A percentile compares a stretch with the other conserved stretches of the same genome.
phyloP scores from a whole-genome alignment of 805 yeast genomes.

The Torulaspora gathmanii region DNA sequence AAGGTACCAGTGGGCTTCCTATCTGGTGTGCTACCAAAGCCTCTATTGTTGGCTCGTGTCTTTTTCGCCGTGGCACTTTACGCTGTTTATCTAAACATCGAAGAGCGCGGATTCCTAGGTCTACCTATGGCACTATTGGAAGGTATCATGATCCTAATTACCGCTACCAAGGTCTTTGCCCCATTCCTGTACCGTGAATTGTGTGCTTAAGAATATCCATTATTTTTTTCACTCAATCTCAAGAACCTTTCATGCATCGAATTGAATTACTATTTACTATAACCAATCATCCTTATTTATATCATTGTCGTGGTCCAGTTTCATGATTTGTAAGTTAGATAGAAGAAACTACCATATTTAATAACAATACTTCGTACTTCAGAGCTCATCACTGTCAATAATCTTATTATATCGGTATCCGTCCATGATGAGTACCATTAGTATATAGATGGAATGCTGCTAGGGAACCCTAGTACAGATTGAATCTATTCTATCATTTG shows the following conservation, averaged over 20 bases:
- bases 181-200: constrained; percentile 65
- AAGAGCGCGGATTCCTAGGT: constrained; percentile 57
- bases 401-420: neutral
- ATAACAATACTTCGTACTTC: neutral
- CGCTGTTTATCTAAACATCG: constrained; percentile 65
- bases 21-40: constrained; percentile 75
- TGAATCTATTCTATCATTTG: neutral
- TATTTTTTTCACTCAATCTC: neutral
- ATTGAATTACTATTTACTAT: neutral
- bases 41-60: constrained; percentile 70
- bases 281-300: constrained; percentile 4
- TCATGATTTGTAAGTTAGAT: constrained; percentile 7
- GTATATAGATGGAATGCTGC: no score
- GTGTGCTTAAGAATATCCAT: constrained; percentile 25
- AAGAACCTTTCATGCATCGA: neutral
- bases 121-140: constrained; percentile 70
- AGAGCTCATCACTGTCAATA: neutral
- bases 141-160: constrained; percentile 58
- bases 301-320: constrained; percentile 6
- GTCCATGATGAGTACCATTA: constrained; percentile 1
- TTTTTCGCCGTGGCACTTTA: constrained; percentile 89
- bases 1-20: constrained; percentile 76
- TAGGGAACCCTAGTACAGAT: neutral
- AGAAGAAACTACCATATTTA: constrained; percentile 5
- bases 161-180: constrained; percentile 74